These are phyloP conservation scores for Nitzschia palea DNA, from an alignment of 108 stramenopile genomes.

Conservation along the genomic window DNA sequence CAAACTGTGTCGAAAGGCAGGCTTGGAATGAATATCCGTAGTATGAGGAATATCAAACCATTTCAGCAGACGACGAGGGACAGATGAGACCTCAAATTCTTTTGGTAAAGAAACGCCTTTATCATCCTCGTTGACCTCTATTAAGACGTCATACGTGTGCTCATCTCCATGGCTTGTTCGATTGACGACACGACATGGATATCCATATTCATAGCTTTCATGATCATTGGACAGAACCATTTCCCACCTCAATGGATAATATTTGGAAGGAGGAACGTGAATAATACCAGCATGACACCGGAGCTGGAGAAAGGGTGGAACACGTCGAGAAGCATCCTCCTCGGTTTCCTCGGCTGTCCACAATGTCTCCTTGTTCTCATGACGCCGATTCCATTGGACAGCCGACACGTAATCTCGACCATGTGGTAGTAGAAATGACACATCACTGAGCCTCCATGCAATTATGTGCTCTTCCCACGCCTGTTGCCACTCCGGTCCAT, in stretches of 20 bases:
- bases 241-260: constrained; percentile 23
- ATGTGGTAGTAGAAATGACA: neutral
- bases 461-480: constrained; percentile 51
- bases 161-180: constrained; percentile 19
- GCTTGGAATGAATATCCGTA: constrained; percentile 42
- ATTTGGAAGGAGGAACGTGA: constrained; percentile 8
- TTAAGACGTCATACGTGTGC: constrained; percentile 4
- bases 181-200: constrained; percentile 30
- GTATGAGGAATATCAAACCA: constrained; percentile 52
- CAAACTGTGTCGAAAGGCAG: constrained; percentile 73
- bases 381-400: constrained; percentile 32
- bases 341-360: constrained; percentile 31
- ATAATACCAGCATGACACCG: constrained; percentile 34
- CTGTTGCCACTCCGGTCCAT: constrained; percentile 60
- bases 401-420: constrained; percentile 20
- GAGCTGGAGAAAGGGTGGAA: constrained; percentile 13
- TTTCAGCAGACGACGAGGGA: constrained; percentile 43
- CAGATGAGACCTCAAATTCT: constrained; percentile 14
- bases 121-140: constrained; percentile 8
- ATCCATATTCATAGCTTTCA: constrained; percentile 15
- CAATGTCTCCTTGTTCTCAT: constrained; percentile 24
- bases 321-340: constrained; percentile 26
- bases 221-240: constrained; percentile 1
- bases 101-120: neutral
- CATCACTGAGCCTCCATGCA: constrained; percentile 25